Percentiles rank a stretch among this genome's conserved stretches.
phyloP scores from a whole-genome alignment of 140 eudicot genomes.

The Erigeron philadelphicus region DNA sequence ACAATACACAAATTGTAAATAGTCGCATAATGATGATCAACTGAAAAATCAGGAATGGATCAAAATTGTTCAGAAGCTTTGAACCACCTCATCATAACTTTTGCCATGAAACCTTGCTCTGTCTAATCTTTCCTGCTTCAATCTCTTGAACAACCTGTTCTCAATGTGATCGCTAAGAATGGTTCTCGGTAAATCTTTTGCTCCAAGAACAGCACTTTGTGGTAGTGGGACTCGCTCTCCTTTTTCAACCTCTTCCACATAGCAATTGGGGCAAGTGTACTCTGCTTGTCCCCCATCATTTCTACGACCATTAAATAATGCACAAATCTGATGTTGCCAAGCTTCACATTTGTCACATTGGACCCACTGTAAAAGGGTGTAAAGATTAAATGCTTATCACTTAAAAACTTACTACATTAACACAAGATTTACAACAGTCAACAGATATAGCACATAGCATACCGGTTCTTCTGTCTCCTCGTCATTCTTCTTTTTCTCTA shows the following conservation, averaged over 20 bases:
- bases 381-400: constrained; percentile 8
- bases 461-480: constrained; percentile 99
- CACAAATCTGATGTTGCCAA: constrained; percentile 78
- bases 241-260: constrained; percentile 41
- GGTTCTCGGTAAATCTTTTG: constrained; percentile 58
- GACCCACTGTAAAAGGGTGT: constrained; percentile 47
- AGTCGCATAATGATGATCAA: background rate
- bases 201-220: constrained; percentile 52
- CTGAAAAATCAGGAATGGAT: background rate
- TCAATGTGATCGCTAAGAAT: constrained; percentile 62
- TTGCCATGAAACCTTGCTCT: constrained; percentile 51
- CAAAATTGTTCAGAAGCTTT: background rate
- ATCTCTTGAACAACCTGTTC: constrained; percentile 34
- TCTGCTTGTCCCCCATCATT: constrained; percentile 50
- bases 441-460: constrained; percentile 21
- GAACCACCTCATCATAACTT: constrained; percentile 46
- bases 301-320: constrained; percentile 46
- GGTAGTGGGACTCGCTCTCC: constrained; percentile 59
- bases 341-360: constrained; percentile 56
- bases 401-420: too few relatives aligned
- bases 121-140: constrained; percentile 48
- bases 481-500: constrained; percentile 93
- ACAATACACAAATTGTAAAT: constrained; percentile 4
- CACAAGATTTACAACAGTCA: background rate
- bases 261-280: constrained; percentile 56